Evolutionary conservation across 257 asterid species (phyloP).

Genomic region (Solanum tarijense): DNA sequence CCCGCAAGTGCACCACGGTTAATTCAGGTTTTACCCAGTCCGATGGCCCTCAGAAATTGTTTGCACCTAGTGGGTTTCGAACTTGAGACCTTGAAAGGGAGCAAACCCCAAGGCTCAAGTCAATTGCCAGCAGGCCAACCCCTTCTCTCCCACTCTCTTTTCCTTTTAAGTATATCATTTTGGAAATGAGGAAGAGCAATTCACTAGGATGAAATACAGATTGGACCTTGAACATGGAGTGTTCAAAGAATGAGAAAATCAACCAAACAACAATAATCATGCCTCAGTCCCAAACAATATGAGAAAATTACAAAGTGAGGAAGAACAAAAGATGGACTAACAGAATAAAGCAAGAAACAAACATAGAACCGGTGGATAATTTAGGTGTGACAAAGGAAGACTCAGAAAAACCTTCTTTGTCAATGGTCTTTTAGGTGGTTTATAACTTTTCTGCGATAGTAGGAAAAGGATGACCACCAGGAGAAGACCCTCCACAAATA

Average conservation of each 20-base stretch:
- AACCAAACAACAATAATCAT: background rate
- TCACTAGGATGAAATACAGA: background rate
- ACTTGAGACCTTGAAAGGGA: too few relatives aligned
- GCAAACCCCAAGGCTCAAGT: too few relatives aligned
- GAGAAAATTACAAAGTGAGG: background rate
- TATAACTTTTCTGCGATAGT: slow-evolving; percentile 81
- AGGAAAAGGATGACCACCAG: slow-evolving; percentile 74
- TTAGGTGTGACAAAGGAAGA: background rate
- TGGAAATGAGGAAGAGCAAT: background rate
- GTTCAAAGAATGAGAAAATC: background rate
- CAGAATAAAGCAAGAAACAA: background rate
- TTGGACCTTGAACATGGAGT: background rate
- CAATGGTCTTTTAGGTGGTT: slow-evolving; percentile 95
- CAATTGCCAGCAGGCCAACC: too few relatives aligned
- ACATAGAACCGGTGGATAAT: background rate
- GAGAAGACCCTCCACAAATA: slow-evolving; percentile 86
- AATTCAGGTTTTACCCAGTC: too few relatives aligned
- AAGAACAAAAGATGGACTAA: background rate
- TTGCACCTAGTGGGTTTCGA: too few relatives aligned
- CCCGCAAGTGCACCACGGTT: too few relatives aligned
- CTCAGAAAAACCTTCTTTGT: slow-evolving; percentile 53
- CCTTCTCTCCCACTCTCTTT: background rate
- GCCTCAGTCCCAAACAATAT: background rate
- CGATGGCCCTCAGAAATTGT: too few relatives aligned
- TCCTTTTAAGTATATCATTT: background rate